Evolutionary conservation across 805 yeast genomes (phyloP), one percentile per base, ranked within the genome.

Genomic region (Priceomyces fermenticarens): DNA sequence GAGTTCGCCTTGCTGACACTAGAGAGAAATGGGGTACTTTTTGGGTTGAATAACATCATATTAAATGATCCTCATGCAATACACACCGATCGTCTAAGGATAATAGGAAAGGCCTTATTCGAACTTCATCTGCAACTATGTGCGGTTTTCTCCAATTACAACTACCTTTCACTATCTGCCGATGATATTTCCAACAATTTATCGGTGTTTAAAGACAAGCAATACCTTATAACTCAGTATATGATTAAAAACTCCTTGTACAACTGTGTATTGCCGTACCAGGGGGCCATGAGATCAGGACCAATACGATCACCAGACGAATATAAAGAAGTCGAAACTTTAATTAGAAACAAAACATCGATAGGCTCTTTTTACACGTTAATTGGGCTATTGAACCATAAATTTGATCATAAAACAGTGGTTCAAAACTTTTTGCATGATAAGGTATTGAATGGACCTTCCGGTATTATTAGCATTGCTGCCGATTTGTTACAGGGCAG

Each of bases 331-430:
- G 35, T 36, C 10, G 45, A 52, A 36, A 30, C 31, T 5, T 44
- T 20, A 20, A 57, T 60, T 5, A 45, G 39, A 16, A 57, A 56
- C 17, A 41, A 45, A 12, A 52, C 70, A 1, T 42, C 55, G n/a
- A 50, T 67, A 11, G 71, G 67, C 2, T 58, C 69, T 36, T 70
- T 70, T 39, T 61, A 61, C 46, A 58, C 70, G 7, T 47, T 70
- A 60, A 45, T 68, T 4, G 75, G 75, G 1, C 27, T 70, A 11
- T 36, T 67, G 13, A 47, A 51, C 11, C 39, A 51, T 8, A 65
- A 63, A 44, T 65, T 48, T 37, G 68, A 62, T 11, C 48, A 51
- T 12, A 47, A 48, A 10, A 42, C 44, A 6, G 57, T 58, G 4
- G 44, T 54, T 3, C 58, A 58, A 3, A 44, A 48, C 2, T 40